phyloP scores from a whole-genome alignment of 768 basidiomycete genomes.

The Kwoniella europaea region DNA sequence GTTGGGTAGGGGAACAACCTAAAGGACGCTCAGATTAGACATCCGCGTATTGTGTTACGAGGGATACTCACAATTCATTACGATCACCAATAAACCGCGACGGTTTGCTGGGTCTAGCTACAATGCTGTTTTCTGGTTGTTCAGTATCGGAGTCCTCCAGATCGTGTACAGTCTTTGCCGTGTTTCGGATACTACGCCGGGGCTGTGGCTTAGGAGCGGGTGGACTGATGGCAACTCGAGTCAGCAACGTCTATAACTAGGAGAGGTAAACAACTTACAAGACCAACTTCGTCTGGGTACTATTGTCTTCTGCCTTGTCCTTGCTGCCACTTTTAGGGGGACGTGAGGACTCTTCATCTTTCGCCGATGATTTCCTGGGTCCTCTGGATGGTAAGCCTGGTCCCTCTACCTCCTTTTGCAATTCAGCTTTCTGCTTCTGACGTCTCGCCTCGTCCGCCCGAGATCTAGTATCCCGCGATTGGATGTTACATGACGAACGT shows the following conservation, averaged over 20 bases:
- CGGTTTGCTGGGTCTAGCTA: not conserved
- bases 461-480: conserved; percentile 11
- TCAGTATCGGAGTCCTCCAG: not conserved
- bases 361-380: not conserved
- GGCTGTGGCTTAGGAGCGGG: not conserved
- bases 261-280: conserved; percentile 24
- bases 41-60: not conserved
- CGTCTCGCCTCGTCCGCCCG: not conserved
- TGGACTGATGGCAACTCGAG: not conserved
- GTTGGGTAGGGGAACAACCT: conserved; percentile 49
- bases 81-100: conserved; percentile 20
- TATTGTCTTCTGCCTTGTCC: conserved; percentile 16
- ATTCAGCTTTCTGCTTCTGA: not conserved
- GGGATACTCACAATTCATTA: conserved; percentile 30
- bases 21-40: not conserved
- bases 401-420: not conserved
- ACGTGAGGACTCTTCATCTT: not conserved
- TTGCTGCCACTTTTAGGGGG: not conserved
- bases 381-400: not conserved
- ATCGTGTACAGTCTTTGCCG: not conserved
- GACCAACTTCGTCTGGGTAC: conserved; percentile 22
- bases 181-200: not conserved
- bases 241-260: not conserved
- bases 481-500: conserved; percentile 5
- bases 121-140: not conserved